A percentile compares a stretch with the other conserved stretches of the same genome.
Evolutionary conservation across 1,284 basidiomycete genomes (phyloP).

Genomic region (Cutaneotrichosporon mucoides): DNA sequence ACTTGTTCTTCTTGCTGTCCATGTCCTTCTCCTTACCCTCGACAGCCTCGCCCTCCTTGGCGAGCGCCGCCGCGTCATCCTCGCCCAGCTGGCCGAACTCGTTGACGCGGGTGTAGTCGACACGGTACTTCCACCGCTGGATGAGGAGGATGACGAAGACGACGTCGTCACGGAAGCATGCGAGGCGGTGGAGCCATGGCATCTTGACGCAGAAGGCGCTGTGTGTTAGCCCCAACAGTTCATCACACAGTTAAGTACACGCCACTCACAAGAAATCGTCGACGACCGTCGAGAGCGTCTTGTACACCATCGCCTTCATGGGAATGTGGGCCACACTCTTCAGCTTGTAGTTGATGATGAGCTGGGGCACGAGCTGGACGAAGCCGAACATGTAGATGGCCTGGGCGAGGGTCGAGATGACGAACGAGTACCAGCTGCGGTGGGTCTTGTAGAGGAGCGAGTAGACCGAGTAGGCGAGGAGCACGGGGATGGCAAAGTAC

Average conservation of each 20-base stretch:
- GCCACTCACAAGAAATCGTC: slow-evolving; percentile 78
- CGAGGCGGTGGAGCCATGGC: slow-evolving; percentile 75
- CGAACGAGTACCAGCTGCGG: slow-evolving; percentile 90
- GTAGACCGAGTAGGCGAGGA: slow-evolving; percentile 80
- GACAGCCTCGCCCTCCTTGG: slow-evolving; percentile 24
- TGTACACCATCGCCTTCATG: slow-evolving; percentile 96
- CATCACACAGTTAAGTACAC: too few relatives aligned
- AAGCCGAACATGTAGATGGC: slow-evolving; percentile 80
- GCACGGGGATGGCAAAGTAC: slow-evolving; percentile 75
- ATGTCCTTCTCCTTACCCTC: neutral
- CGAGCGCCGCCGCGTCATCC: slow-evolving; percentile 9
- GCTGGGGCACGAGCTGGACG: slow-evolving; percentile 85
- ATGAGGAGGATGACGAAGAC: slow-evolving; percentile 59
- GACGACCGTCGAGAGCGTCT: slow-evolving; percentile 63
- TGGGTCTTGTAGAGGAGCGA: slow-evolving; percentile 62
- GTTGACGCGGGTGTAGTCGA: slow-evolving; percentile 89
- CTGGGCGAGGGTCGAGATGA: slow-evolving; percentile 61
- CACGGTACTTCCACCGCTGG: slow-evolving; percentile 90
- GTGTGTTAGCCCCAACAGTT: neutral
- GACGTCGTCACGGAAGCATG: slow-evolving; percentile 70
- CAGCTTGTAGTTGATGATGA: slow-evolving; percentile 89
- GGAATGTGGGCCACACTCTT: slow-evolving; percentile 58
- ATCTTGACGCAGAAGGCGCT: slow-evolving; percentile 71
- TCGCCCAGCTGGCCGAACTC: slow-evolving; percentile 82
- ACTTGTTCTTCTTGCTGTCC: slow-evolving; percentile 42